These are phyloP conservation scores for Suzukiozyma palmioleophila DNA, from an alignment of 1,139 yeast genomes.

Conservation along the genomic window DNA sequence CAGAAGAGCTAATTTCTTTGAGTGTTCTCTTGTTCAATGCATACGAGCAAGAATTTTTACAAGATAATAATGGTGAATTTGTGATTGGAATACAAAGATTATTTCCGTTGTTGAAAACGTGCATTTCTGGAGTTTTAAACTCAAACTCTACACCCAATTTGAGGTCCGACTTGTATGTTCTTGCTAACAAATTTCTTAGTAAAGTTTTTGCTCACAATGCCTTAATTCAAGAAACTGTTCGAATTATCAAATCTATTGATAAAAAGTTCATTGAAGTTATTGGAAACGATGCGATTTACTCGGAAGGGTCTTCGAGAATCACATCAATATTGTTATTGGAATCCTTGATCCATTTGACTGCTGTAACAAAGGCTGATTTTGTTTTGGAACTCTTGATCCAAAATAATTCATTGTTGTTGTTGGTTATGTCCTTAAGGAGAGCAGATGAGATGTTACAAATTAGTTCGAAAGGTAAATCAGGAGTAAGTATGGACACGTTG, in stretches of 20 bases:
- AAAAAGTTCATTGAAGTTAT: conserved; percentile 59
- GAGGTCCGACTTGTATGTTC: conserved; percentile 74
- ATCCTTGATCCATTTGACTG: conserved; percentile 57
- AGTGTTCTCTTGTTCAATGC: conserved; percentile 67
- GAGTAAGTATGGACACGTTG: conserved; percentile 47
- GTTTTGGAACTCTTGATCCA: conserved; percentile 58
- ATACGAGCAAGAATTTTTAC: conserved; percentile 43
- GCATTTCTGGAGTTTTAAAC: conserved; percentile 67
- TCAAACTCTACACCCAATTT: conserved; percentile 64
- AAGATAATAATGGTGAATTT: conserved; percentile 24
- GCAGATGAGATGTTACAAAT: conserved; percentile 60
- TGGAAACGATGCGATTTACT: conserved; percentile 74
- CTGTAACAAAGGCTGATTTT: conserved; percentile 44
- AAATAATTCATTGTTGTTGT: conserved; percentile 59
- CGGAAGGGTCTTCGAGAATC: conserved; percentile 76
- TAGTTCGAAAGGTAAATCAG: conserved; percentile 26
- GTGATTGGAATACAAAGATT: conserved; percentile 41
- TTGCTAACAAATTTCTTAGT: conserved; percentile 64
- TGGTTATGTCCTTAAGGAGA: conserved; percentile 64
- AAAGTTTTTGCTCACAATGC: conserved; percentile 39
- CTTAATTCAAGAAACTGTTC: conserved; percentile 43
- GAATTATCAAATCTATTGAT: conserved; percentile 55
- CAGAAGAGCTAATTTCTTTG: conserved; percentile 74
- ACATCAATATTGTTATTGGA: conserved; percentile 74
- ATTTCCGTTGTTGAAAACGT: conserved; percentile 66